phyloP scores from a whole-genome alignment of 495 filamentous ascomycete genomes.

The Lophiotrema nucula region DNA sequence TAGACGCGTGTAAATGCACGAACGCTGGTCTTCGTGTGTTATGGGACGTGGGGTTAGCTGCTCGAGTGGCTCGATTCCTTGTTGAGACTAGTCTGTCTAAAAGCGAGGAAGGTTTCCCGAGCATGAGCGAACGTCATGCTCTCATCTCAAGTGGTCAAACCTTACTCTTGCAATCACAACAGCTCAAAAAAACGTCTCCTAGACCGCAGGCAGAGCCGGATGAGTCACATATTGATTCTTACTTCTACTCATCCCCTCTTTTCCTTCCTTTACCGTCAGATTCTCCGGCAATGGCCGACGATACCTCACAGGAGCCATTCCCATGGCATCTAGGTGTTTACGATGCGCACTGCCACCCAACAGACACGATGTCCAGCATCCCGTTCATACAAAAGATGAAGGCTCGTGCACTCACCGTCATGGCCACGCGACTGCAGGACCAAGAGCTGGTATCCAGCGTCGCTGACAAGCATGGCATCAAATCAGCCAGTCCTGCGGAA shows the following conservation, averaged over 20 bases:
- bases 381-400: slow-evolving; percentile 71
- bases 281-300: neutral
- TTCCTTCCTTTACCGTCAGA: no score
- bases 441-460: slow-evolving; percentile 76
- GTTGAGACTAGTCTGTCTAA: neutral
- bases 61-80: neutral
- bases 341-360: slow-evolving; percentile 98
- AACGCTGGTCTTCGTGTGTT: no score
- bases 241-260: no score
- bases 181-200: no score
- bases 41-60: no score
- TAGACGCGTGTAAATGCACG: no score
- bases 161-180: no score
- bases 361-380: slow-evolving; percentile 81
- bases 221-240: no score
- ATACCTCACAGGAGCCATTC: slow-evolving; percentile 44
- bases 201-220: no score
- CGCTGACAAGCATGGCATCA: slow-evolving; percentile 51
- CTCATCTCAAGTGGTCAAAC: neutral
- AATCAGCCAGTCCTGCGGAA: slow-evolving; percentile 9
- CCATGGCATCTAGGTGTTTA: slow-evolving; percentile 85
- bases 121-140: slow-evolving; percentile 1
- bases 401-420: slow-evolving; percentile 72
- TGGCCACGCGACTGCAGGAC: slow-evolving; percentile 86
- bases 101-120: neutral